Evolutionary conservation across 2,329 filamentous ascomycete genomes (phyloP).

Genomic region (Taxawa tesnikishii): DNA sequence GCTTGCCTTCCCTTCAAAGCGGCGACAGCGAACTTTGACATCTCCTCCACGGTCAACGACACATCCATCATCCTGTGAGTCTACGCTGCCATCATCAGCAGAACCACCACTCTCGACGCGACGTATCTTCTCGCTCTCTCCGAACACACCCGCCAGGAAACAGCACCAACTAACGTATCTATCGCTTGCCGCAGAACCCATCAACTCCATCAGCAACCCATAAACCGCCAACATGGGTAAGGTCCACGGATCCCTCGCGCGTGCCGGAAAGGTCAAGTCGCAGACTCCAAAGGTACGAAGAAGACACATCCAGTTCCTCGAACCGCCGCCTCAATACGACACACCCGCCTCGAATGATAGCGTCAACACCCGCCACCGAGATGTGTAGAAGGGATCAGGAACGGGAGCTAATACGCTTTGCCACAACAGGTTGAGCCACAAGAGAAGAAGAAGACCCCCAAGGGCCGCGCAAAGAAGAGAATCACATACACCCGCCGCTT

Average conservation of each 20-base stretch:
- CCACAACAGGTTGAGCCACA: conserved; percentile 61
- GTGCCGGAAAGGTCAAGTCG: conserved; percentile 98
- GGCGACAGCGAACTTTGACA: too few species aligned
- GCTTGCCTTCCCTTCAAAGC: too few species aligned
- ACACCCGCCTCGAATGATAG: not conserved
- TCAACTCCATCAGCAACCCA: conserved; percentile 6
- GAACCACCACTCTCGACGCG: conserved; percentile 1
- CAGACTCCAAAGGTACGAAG: conserved; percentile 75
- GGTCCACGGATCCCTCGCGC: conserved; percentile 87
- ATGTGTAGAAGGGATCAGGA: not conserved
- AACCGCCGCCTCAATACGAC: not conserved
- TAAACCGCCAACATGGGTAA: conserved; percentile 65
- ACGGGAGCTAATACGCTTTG: conserved; percentile 13
- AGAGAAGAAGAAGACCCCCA: conserved; percentile 95
- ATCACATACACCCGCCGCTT: conserved; percentile 94
- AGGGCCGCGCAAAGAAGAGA: conserved; percentile 96
- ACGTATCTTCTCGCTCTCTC: conserved; percentile 1
- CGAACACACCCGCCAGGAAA: conserved; percentile 2
- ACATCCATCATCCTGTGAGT: too few species aligned
- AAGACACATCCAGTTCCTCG: not conserved
- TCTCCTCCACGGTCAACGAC: too few species aligned
- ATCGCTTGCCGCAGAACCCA: conserved; percentile 6
- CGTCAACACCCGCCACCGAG: too few species aligned
- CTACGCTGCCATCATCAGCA: too few species aligned
- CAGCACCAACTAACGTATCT: conserved; percentile 6